These are phyloP conservation scores for Monilinia polystroma DNA, from an alignment of 2,329 filamentous ascomycete genomes.

Conservation along the genomic window DNA sequence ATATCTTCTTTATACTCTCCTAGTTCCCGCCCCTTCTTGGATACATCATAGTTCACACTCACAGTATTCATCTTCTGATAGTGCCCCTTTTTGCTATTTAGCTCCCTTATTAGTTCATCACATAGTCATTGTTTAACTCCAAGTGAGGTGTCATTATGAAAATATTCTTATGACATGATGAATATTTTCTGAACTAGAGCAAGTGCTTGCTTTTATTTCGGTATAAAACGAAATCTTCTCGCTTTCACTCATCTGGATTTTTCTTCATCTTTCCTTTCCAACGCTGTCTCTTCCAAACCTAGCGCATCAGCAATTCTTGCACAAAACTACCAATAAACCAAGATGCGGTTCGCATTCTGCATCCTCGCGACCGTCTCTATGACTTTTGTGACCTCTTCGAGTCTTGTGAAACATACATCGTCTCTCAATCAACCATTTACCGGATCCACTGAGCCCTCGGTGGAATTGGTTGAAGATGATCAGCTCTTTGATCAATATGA, in stretches of 20 bases:
- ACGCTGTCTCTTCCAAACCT: not conserved
- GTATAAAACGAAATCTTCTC: too few relatives aligned
- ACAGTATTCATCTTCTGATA: not conserved
- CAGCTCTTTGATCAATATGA: constrained; percentile 11
- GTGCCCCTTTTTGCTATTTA: not conserved
- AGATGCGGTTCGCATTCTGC: not conserved
- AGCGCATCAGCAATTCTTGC: too few relatives aligned
- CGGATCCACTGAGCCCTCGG: not conserved
- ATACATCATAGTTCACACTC: not conserved
- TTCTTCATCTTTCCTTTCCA: not conserved
- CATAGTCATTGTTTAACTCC: not conserved
- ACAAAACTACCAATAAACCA: not conserved
- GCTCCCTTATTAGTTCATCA: not conserved
- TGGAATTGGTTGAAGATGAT: constrained; percentile 6
- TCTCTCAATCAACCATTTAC: not conserved
- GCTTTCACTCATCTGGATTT: not conserved
- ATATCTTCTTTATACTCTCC: not conserved
- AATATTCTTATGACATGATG: not conserved
- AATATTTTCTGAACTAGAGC: not conserved
- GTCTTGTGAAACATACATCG: not conserved
- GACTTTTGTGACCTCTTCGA: not conserved
- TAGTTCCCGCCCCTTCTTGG: not conserved
- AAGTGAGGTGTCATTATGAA: not conserved
- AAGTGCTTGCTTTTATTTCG: not conserved
- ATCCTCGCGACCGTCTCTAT: not conserved